Evolutionary conservation across 768 basidiomycete species (phyloP).

Genomic region (Kwoniella shandongensis): DNA sequence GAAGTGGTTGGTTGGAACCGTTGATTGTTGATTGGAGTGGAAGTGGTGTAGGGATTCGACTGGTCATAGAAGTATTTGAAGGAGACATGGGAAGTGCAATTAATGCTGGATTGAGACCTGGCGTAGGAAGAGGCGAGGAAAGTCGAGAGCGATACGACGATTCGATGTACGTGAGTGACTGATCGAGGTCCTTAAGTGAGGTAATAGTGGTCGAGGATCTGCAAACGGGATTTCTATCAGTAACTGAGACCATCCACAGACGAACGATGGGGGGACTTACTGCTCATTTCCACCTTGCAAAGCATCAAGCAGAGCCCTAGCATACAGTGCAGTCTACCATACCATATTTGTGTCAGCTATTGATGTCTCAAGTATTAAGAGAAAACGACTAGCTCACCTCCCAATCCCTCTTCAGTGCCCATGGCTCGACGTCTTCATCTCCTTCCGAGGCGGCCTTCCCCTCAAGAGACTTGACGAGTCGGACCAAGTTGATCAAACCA

Average conservation of each 20-base stretch:
- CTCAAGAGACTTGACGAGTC: conserved; percentile 38
- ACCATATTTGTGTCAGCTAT: neutral
- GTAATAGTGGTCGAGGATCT: conserved; percentile 19
- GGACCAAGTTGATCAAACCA: conserved; percentile 40
- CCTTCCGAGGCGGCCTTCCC: conserved; percentile 14
- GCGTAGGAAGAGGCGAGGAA: conserved; percentile 14
- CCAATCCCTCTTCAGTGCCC: conserved; percentile 27
- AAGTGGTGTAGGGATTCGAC: neutral
- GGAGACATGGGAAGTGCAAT: conserved; percentile 20
- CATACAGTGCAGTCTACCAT: conserved; percentile 31
- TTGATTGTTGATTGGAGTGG: too few relatives aligned
- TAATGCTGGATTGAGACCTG: conserved; percentile 11
- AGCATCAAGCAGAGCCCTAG: conserved; percentile 26
- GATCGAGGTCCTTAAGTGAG: neutral
- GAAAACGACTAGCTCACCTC: conserved; percentile 39
- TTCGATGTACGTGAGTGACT: conserved; percentile 9
- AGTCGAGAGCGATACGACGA: conserved; percentile 3
- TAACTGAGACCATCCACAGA: neutral
- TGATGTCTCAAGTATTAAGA: conserved; percentile 4
- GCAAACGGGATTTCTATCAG: neutral
- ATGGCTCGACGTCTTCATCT: conserved; percentile 20
- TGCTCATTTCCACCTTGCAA: conserved; percentile 24
- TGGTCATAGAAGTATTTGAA: neutral
- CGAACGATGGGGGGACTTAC: conserved; percentile 5
- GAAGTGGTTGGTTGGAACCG: neutral